Evolutionary conservation across 106 monocot species (phyloP).

Genomic region (Agapanthus africanus): DNA sequence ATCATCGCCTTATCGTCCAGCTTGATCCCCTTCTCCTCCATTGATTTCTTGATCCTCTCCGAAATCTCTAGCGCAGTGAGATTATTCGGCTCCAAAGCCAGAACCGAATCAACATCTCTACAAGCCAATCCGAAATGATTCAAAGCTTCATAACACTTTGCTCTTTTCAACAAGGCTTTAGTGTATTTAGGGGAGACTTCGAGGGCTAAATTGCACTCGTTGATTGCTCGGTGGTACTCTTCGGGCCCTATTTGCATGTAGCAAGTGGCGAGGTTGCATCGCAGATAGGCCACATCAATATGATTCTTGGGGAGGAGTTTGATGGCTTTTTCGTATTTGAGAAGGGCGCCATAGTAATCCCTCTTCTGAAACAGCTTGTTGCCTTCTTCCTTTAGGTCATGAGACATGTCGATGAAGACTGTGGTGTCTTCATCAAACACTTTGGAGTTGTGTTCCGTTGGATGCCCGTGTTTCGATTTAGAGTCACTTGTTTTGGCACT

Average conservation of each 20-base stretch:
- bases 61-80: slow-evolving; percentile 72
- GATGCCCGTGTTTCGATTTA: slow-evolving; percentile 23
- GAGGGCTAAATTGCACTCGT: slow-evolving; percentile 77
- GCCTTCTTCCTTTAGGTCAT: slow-evolving; percentile 77
- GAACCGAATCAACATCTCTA: slow-evolving; percentile 54
- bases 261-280: slow-evolving; percentile 73
- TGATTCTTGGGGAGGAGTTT: slow-evolving; percentile 76
- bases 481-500: slow-evolving; percentile 16
- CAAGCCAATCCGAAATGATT: slow-evolving; percentile 51
- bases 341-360: slow-evolving; percentile 71
- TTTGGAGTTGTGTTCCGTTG: slow-evolving; percentile 27
- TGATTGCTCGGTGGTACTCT: slow-evolving; percentile 58
- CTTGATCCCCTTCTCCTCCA: slow-evolving; percentile 53
- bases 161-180: slow-evolving; percentile 79
- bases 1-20: slow-evolving; percentile 34
- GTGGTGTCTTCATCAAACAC: slow-evolving; percentile 52
- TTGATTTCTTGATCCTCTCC: slow-evolving; percentile 55
- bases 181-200: slow-evolving; percentile 72
- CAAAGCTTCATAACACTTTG: slow-evolving; percentile 76
- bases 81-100: slow-evolving; percentile 73
- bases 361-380: slow-evolving; percentile 68
- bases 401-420: slow-evolving; percentile 72
- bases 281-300: slow-evolving; percentile 52
- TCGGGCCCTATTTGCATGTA: slow-evolving; percentile 76
- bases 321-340: slow-evolving; percentile 83